Evolutionary conservation across 2,329 filamentous ascomycete species (phyloP), one percentile per base, ranked within the genome.

Genomic region (Chaetomium olivaceum): DNA sequence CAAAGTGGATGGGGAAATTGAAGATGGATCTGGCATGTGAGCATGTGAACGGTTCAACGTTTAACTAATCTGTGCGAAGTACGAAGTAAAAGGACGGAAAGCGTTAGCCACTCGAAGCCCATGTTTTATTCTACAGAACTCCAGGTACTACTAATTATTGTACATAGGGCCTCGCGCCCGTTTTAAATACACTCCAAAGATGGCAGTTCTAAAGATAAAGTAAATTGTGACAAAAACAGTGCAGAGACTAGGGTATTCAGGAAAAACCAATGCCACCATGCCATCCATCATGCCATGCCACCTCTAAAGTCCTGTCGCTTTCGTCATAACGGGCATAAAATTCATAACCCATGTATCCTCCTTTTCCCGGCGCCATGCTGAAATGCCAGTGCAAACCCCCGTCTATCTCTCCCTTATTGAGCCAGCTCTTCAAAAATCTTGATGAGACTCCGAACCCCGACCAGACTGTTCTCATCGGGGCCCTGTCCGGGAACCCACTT

Each of bases 391-490:
- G 39, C 11, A 29, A 39, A 52, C 16, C 61, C 33, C 61, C 19
- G 21, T 19, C 48, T 5, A 21, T 51, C 33, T 29, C 14, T 39
- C 12, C 33, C 36, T 69, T 70, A 77, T 61, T 76, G 70, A 25
- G 82, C 78, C 74, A 96, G 78, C 63, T 90, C 83, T 65, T 88
- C 83, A 71, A 98, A 88, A 33, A 97, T 89, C 66, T 82, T 82
- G 60, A 85, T 82, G 46, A 94, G 80, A 74, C 85, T 94, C 74
- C 88, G 83, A 68, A 97, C 86, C 0, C 93, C 93, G 43, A 81
- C 80, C 36, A 97, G 81, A 16, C 85, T 80, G 74, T 98, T 98
- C 78, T 96, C 89, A 76, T 99, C 95, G 0, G 91, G 89, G 0
- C 94, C 94, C 72, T 90, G 79, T 1, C 92, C 92, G 0, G 91